Conservation (phyloP, 1,139 yeast species). For the Pichia sp. region DNA sequence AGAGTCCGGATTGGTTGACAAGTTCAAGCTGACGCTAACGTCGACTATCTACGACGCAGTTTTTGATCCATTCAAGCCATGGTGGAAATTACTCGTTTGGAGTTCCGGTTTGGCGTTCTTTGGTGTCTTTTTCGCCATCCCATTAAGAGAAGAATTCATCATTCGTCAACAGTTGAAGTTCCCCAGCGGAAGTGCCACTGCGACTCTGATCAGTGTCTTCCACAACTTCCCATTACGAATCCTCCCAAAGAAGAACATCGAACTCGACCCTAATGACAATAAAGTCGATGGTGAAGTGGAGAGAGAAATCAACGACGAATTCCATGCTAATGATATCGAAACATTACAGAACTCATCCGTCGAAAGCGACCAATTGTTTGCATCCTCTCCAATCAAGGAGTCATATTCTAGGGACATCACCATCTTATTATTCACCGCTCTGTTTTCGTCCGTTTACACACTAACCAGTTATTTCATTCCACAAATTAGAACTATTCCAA, state of each 20-base stretch:
- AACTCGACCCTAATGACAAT: background rate
- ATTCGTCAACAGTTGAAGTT: constrained; percentile 82
- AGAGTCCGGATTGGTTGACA: constrained; percentile 59
- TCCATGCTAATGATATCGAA: constrained; percentile 1
- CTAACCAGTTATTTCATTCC: constrained; percentile 73
- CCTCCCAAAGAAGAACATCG: background rate
- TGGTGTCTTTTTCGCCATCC: constrained; percentile 94
- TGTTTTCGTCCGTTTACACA: constrained; percentile 71
- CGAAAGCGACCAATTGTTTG: background rate
- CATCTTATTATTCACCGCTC: constrained; percentile 59
- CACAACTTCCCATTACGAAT: constrained; percentile 60
- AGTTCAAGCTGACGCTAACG: background rate
- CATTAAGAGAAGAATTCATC: constrained; percentile 81
- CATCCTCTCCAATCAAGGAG: constrained; percentile 15
- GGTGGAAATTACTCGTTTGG: constrained; percentile 70
- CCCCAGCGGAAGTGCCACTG: constrained; percentile 97
- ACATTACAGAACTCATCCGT: constrained; percentile 2
- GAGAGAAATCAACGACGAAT: background rate
- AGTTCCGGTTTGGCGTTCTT: constrained; percentile 83
- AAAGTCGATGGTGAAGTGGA: constrained; percentile 1
- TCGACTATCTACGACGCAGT: background rate
- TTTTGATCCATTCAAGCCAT: constrained; percentile 21
- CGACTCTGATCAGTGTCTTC: constrained; percentile 83
- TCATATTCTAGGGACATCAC: constrained; percentile 56
- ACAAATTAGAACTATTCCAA: constrained; percentile 60